A percentile compares a stretch with the other conserved stretches of the same genome.
Evolutionary conservation across 768 basidiomycete genomes (phyloP).

Genomic region (Agrocybe pediades): DNA sequence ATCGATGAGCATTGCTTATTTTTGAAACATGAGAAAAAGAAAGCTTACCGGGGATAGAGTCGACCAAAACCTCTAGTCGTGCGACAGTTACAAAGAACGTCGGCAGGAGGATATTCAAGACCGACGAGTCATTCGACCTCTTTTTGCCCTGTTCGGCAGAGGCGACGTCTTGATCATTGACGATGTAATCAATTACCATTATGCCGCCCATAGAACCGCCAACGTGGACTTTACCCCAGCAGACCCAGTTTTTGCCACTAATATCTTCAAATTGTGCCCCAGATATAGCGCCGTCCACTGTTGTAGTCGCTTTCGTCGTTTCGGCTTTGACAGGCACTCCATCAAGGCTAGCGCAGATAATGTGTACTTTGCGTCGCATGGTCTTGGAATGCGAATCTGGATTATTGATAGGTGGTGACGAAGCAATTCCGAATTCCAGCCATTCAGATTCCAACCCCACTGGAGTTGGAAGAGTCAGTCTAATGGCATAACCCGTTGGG

Average conservation of each 20-base stretch:
- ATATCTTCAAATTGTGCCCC: conserved; percentile 54
- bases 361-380: conserved; percentile 46
- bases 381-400: conserved; percentile 18
- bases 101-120: conserved; percentile 56
- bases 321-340: conserved; percentile 67
- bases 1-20: conserved; percentile 7
- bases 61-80: conserved; percentile 62
- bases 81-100: conserved; percentile 74
- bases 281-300: conserved; percentile 32
- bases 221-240: conserved; percentile 63
- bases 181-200: conserved; percentile 68
- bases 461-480: conserved; percentile 56
- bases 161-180: conserved; percentile 32
- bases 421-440: conserved; percentile 75
- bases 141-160: conserved; percentile 37
- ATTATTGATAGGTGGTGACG: conserved; percentile 14
- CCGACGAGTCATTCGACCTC: conserved; percentile 28
- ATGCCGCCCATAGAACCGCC: conserved; percentile 52
- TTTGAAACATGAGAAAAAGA: conserved; percentile 7
- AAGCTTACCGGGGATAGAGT: conserved; percentile 51
- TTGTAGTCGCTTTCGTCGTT: conserved; percentile 42
- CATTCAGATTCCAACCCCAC: conserved; percentile 63
- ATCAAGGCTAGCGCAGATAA: conserved; percentile 62
- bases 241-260: conserved; percentile 59
- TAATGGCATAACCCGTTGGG: conserved; percentile 60